These are phyloP conservation scores for Aspergillus melleus DNA, from an alignment of 2,329 filamentous ascomycete genomes.

Conservation along the genomic window DNA sequence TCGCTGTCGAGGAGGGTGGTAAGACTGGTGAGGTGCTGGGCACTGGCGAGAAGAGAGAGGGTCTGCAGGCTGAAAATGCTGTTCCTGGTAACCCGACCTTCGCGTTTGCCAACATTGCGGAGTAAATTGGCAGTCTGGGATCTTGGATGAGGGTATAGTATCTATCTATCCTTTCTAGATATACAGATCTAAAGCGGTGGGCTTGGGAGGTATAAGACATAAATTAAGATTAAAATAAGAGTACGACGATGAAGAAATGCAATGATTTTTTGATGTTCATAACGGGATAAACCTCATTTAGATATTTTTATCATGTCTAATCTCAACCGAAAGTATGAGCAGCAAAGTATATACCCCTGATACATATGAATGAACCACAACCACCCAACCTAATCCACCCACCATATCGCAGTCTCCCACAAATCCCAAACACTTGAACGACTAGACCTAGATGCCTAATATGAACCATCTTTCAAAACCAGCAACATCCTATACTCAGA, in stretches of 20 bases:
- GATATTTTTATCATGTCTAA: not conserved
- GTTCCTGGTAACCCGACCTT: slow-evolving; percentile 82
- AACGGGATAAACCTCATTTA: not conserved
- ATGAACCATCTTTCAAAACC: no score
- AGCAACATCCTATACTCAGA: no score
- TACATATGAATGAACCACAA: not conserved
- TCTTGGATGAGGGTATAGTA: not conserved
- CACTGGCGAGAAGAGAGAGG: slow-evolving; percentile 56
- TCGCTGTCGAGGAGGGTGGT: slow-evolving; percentile 65
- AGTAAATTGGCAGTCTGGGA: slow-evolving; percentile 19
- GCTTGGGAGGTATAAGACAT: not conserved
- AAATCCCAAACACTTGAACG: no score
- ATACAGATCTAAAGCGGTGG: slow-evolving; percentile 1
- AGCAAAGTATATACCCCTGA: not conserved
- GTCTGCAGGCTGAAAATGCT: slow-evolving; percentile 68
- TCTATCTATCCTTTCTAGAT: not conserved
- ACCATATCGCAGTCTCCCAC: no score
- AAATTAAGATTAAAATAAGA: not conserved
- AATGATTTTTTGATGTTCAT: not conserved
- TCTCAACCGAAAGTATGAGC: not conserved
- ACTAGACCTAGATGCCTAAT: no score
- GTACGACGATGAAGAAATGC: not conserved
- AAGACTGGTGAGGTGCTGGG: slow-evolving; percentile 47
- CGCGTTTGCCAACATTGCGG: slow-evolving; percentile 74
- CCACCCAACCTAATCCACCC: no score